Evolutionary conservation across 1,139 yeast genomes (phyloP), one percentile per base, ranked within the genome.

Genomic region (Geotrichum histeridarum): DNA sequence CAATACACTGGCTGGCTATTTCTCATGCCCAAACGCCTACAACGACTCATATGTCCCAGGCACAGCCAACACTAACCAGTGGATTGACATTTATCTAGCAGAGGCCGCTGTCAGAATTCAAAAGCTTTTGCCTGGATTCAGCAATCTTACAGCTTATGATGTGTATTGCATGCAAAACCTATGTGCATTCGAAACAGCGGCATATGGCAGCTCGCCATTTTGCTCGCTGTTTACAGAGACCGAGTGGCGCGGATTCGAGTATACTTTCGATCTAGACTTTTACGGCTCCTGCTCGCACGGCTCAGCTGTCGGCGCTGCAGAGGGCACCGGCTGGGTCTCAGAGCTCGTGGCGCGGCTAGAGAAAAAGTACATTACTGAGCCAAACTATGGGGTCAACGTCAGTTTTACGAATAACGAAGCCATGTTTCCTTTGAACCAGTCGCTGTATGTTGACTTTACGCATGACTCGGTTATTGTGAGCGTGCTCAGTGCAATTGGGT

Each of bases 141-240:
- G 62, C 22, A 61, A 67, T 57, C 58, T 77, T 54, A 70, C 74
- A 1, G 63, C 74, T 4, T 54, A 57, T 36, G 80, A 78, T 55
- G 74, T 70, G 14, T 67, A 64, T 53, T 68, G 67, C 32, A 59
- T 77, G 61, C 80, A 77, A 63, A 69, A 70, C 49, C 62, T 77
- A 60, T 78, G 82, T 63, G 77, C 78, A 8, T 78, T 73, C 61
- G 82, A 78, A 60, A 70, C 77, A 42, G 79, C 78, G 36, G 77
- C 78, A 8, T 73, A 68, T 57, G 81, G 80, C n/a, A 62, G 66
- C 39, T 76, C 80, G 33, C 71, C 72, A 22, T 76, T 78, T 62
- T 78, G 82, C 63, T 72, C 69, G 53, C 67, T 76, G 55, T 78
- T 78, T 64, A 75, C 80, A 32, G 76, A 74, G 59, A 72, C 72